Evolutionary conservation across 2,329 filamentous ascomycete genomes (phyloP), one percentile per base, ranked within the genome.

Genomic region (Monilinia fructicola): DNA sequence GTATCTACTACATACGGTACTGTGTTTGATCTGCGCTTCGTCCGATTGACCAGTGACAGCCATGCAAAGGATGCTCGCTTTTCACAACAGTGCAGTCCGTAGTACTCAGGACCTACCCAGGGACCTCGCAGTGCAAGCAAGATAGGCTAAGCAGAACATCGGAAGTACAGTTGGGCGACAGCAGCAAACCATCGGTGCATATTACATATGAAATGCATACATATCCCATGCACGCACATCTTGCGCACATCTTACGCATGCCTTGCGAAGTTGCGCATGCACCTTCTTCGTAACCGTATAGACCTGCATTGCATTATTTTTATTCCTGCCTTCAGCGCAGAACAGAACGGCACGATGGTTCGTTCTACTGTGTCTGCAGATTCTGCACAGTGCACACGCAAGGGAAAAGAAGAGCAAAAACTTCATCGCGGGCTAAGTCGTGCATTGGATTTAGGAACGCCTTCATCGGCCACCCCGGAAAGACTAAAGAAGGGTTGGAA

Each of bases 381-480:
- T n/a, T n/a, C n/a, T n/a, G n/a, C n/a, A n/a, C n/a, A n/a, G n/a
- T n/a, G 55, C 55, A 58, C 26, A 58, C 46, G 55, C 55, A 46
- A 46, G 23, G 55, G 1, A n/a, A 58, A 54, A 35, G 52, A 28
- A 35, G 11, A 58, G 2, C 23, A 28, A 31, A 31, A 26, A 26
- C 26, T 44, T 23, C 55, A 35, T 35, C 6, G 31, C 31, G 9
- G 31, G 3, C 9, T 35, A 7, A 7, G 31, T 26, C n/a, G 38
- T 42, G 60, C 48, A 40, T 54, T 42, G 18, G 42, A 18, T 40
- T 63, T 54, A 26, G 48, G 48, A 42, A 50, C 60, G 60, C 60
- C 40, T 40, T 63, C 60, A 35, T 63, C 60, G 60, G 60, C 7
- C 35, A 54, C 52, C 12, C 48, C 60, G 60, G 60, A 28, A 54